Base-by-base conservation (phyloP, 352 stramenopile species). In the Phytopythium sindhum region DNA sequence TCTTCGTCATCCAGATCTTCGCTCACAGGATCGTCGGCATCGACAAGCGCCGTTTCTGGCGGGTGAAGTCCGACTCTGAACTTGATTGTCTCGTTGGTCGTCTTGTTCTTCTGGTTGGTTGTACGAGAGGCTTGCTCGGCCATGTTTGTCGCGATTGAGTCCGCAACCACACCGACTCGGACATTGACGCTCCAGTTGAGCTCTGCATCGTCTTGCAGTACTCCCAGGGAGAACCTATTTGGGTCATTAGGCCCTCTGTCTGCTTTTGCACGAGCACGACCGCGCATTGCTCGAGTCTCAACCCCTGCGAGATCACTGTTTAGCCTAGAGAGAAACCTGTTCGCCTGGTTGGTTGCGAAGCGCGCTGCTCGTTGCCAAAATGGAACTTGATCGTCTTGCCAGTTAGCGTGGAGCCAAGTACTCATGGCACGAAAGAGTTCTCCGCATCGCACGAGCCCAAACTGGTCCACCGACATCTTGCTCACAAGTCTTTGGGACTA, bases 361-460 rank as follows among this genome's bases (percentile, higher is more conserved):
- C 55, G 55, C 19, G 72, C 74, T 37, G 78, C 26, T 28, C 55
- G 58, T 50, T 86, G 66, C 81, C 81, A 90, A 1, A 73, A 59
- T 15, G 72, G 52, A 11, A 70, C 66, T 21, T 72, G 61, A 44
- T 72, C 73, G n/a, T 75, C 69, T 29, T 51, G 58, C 35, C 55
- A 54, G 29, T 42, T 59, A 24, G 57, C 61, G 35, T 69, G 39
- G 17, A 81, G 24, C 81, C 78, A 88, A 4, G 35, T 17, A 65
- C 73, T 81, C 64, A 87, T 64, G n/a, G 76, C 51, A 26, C 81
- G 81, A 28, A 86, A 45, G 29, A 88, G 63, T 31, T 90, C 77
- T 31, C 74, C 72, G n/a, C 68, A 78, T 21, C 73, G 77, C 17
- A 78, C 77, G 39, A 74, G 63, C n/a, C 78, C 78, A 17, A 86